Evolutionary conservation across 352 stramenopile species (phyloP).

Genomic region (Pythium apleroticum): DNA sequence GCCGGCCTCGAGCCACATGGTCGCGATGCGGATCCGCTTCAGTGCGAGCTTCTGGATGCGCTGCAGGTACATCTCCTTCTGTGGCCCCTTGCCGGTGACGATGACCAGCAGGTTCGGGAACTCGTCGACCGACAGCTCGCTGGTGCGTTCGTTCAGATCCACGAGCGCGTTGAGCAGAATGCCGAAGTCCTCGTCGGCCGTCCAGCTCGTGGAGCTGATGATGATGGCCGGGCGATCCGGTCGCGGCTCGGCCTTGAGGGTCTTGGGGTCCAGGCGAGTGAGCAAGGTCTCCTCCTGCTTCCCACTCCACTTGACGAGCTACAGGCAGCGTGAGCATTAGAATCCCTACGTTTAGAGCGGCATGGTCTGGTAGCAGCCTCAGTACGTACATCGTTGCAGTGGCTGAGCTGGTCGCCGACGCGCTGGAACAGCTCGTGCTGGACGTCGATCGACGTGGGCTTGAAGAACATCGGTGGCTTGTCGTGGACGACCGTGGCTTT

Average conservation of each 20-base stretch:
- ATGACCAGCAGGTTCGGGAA: conserved; percentile 90
- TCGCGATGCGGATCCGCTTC: conserved; percentile 82
- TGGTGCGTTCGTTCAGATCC: conserved; percentile 60
- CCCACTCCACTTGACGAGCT: conserved; percentile 25
- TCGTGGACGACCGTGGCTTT: conserved; percentile 92
- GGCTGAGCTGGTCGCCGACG: conserved; percentile 66
- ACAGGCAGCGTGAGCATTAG: neutral
- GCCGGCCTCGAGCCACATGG: conserved; percentile 95
- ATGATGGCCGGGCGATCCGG: conserved; percentile 68
- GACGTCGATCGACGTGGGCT: conserved; percentile 70
- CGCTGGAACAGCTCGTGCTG: conserved; percentile 91
- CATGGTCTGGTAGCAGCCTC: too few species aligned
- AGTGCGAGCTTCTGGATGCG: conserved; percentile 74
- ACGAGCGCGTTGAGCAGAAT: conserved; percentile 94
- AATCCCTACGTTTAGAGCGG: too few species aligned
- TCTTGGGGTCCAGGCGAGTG: conserved; percentile 39
- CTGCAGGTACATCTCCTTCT: conserved; percentile 90
- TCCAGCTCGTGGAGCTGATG: conserved; percentile 98
- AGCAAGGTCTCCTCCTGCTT: conserved; percentile 56
- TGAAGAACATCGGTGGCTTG: conserved; percentile 94
- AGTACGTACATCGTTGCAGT: conserved; percentile 70
- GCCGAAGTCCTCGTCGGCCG: conserved; percentile 98
- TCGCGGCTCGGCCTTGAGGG: conserved; percentile 34
- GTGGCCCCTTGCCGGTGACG: conserved; percentile 98
- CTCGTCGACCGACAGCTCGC: conserved; percentile 31